phyloP scores from a whole-genome alignment of 371 early-diverging fungal genomes.

The Mortierella sp. region DNA sequence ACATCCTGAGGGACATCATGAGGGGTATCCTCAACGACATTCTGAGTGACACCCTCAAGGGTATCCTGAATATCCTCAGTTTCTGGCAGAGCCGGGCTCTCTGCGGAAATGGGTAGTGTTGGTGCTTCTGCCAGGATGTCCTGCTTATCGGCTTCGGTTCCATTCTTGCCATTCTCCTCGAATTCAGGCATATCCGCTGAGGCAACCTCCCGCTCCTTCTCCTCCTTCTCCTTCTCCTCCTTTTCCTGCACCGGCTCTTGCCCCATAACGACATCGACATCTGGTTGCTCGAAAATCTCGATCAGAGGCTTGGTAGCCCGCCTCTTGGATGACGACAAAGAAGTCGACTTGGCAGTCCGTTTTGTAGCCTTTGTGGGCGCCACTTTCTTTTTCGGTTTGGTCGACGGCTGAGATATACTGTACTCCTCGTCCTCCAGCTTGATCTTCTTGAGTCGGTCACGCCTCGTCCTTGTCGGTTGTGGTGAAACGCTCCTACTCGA shows the following conservation, averaged over 20 bases:
- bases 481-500: not conserved
- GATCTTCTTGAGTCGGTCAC: not conserved
- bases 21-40: too few species aligned
- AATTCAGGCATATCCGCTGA: not conserved
- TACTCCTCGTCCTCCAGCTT: not conserved
- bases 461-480: not conserved
- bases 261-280: not conserved
- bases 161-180: not conserved
- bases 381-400: constrained; percentile 12
- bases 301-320: constrained; percentile 23
- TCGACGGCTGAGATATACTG: not conserved
- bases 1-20: too few species aligned
- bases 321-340: constrained; percentile 12
- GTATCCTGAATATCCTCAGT: not conserved
- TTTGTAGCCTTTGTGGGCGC: not conserved
- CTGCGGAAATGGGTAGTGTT: not conserved
- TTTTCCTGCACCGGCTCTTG: not conserved
- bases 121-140: not conserved
- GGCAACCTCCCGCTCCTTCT: not conserved
- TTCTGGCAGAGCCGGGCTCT: not conserved
- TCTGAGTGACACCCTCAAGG: not conserved
- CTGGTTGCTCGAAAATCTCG: constrained; percentile 33
- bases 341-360: not conserved
- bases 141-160: not conserved
- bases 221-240: too few species aligned